Base-by-base conservation (phyloP, 768 basidiomycete genomes). In the Suillus occidentalis region DNA sequence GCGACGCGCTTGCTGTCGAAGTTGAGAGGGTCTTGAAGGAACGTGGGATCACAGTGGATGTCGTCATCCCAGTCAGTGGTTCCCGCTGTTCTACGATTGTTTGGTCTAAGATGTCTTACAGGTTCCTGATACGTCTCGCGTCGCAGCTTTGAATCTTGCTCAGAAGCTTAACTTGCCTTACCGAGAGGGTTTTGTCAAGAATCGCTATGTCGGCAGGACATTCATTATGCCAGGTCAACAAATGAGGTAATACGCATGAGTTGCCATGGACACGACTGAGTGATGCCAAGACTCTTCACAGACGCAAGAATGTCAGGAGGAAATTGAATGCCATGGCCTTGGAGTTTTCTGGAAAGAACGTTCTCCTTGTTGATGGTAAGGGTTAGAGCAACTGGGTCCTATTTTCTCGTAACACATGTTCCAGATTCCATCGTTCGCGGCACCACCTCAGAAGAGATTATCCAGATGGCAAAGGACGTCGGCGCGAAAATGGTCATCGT, bases 181-280 rank as follows among this genome's bases (percentile, higher is more conserved):
- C 76, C 88, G 97, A 55, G 97, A 99, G 79, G 97, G 97, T 1
- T 99, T 99, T 76, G 88, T 99, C 70, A 99, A 99, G 82, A 99
- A 99, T 77, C 88, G 97, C 36, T 99, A 99, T 78, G 94, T 99
- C 37, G 97, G 96, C 3, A 82, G 97, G 68, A 99, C 97, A 0
- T 99, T 99, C 76, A 99, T 99, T 78, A 99, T 99, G 97, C 97
- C 97, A 9, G 97, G 96, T 22, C 97, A 99, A 76, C 91, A 94
- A 76, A 91, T 94, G 89, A 87, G 95, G 93, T 87, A 72, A 47
- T 66, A 22, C 40, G 13, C 39, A 42, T 65, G 20, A 18, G 22
- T 36, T 34, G 40, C 28, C 31, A 20, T 16, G 53, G 40, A 3
- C 37, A 25, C 34, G n/a, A 12, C 28, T 16, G 12, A 14, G 12